Base-by-base conservation (phyloP, 2,329 filamentous ascomycete genomes). In the Diaporthe citrichinensis region DNA sequence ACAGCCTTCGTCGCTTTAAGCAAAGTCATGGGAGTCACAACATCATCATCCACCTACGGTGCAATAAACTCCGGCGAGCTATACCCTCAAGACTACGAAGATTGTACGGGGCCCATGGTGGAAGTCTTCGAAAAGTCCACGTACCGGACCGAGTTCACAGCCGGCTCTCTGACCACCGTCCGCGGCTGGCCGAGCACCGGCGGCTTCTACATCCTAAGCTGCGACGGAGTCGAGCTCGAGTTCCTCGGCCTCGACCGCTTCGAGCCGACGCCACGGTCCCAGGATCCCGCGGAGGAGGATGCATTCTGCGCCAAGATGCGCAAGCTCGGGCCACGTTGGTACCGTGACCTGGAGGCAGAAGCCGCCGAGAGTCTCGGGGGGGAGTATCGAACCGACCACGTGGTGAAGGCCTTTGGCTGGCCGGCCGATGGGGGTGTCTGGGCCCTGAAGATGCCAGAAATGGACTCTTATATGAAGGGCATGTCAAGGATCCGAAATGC, bases 171-270 rank as follows among this genome's bases (percentile, higher is more conserved):
- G 59, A 62, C 59, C 0, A 10, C 15, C 39, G 39, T 62, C 31
- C 59, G 59, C 59, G 59, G 59, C 59, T 62, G 39, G 59, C 59
- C 59, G 59, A 62, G 59, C 59, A 62, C 59, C 39, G 59, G 59
- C 59, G 59, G 59, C 15, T 46, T 62, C 59, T 62, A 46, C 39
- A 62, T 44, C 59, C 39, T 46, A n/a, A 62, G 39, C 59, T 62
- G 59, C 59, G 39, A 62, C 39, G 59, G 25, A 46, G 39, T 62
- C 36, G 25, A 62, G 59, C 39, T 62, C 39, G 59, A 62, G 59
- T 62, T 62, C 59, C 59, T 62, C 59, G 39, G 59, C 39, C 59
- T 62, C 39, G 59, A 62, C 59, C 59, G 59, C 59, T 62, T 62
- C 59, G 39, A 62, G 59, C 59, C 59, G 39, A 62, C 59, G 25